phyloP scores from a whole-genome alignment of 1,139 yeast genomes.

The Blastobotrys indianensis region DNA sequence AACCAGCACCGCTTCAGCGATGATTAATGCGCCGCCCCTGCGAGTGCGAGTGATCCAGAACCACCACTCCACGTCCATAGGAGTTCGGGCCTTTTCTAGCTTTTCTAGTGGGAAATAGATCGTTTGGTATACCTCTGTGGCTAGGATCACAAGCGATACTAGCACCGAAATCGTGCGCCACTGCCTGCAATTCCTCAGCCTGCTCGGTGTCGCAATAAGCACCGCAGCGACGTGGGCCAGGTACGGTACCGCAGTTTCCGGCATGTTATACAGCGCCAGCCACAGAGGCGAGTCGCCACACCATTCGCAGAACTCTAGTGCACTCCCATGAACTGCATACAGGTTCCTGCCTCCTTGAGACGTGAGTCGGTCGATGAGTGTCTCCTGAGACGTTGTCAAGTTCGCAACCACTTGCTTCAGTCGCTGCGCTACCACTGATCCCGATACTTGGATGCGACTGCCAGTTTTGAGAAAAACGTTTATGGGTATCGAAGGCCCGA shows the following conservation, averaged over 20 bases:
- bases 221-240: slow-evolving; percentile 18
- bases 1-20: slow-evolving; percentile 17
- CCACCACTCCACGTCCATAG: slow-evolving; percentile 19
- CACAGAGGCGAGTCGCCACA: slow-evolving; percentile 20
- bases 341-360: slow-evolving; percentile 21
- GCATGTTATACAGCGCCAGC: slow-evolving; percentile 20
- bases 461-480: slow-evolving; percentile 20
- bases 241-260: slow-evolving; percentile 22
- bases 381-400: slow-evolving; percentile 4
- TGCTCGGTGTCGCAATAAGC: slow-evolving; percentile 19
- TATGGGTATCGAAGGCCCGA: neutral
- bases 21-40: slow-evolving; percentile 17
- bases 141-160: slow-evolving; percentile 9
- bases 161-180: slow-evolving; percentile 16
- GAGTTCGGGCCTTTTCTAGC: slow-evolving; percentile 11
- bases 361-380: slow-evolving; percentile 19
- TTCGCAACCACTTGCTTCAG: slow-evolving; percentile 7
- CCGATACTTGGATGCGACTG: slow-evolving; percentile 23
- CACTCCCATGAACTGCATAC: slow-evolving; percentile 26
- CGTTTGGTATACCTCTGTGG: slow-evolving; percentile 12
- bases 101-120: slow-evolving; percentile 11
- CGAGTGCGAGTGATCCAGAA: slow-evolving; percentile 17
- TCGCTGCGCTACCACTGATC: slow-evolving; percentile 20
- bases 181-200: slow-evolving; percentile 13
- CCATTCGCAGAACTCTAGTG: slow-evolving; percentile 25